Base-by-base conservation (phyloP, 306 rosid species). In the Bauhinia variegata region DNA sequence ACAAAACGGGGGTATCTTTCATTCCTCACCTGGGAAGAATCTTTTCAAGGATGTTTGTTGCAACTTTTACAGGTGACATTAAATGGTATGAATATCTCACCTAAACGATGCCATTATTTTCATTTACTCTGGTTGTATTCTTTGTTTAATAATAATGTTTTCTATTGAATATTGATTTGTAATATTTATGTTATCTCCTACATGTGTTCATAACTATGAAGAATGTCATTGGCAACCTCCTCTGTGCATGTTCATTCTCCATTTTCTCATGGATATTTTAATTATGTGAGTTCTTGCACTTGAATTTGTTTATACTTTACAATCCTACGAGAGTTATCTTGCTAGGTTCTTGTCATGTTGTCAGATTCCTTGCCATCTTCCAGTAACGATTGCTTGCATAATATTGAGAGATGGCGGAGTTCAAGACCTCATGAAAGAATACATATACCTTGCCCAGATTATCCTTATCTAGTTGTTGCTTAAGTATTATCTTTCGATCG, bases 21-120 rank as follows among this genome's bases (percentile, higher is more conserved):
- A 38, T 65, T 60, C 74, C 12, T 72, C 86, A 33, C 96, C 96
- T 32, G 96, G 92, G 42, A 86, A 86, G 83, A 80, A 61, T 53
- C 86, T 89, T 78, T 84, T 67, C 83, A 5, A 71, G 82, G 73
- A 78, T 89, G 63, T 89, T 89, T 31, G 83, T 89, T 68, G 92
- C 96, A 54, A 86, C 96, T 5, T 86, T 89, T 62, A 89, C 96
- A 41, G 82, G 87, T 63, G 96, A 89, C 54, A 82, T 86, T 59
- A 77, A 70, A 68, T 89, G 96, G 96, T 89, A 75, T n/a, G 79
- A 8, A 54, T 55, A 5, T 3, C 41, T 23, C 2, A 44, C 78
- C 70, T 46, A 49, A 38, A 60, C 32, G 59, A 48, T 64, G 60
- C 38, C 47, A 49, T 33, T 61, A 61, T 72, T 63, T 60, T 54